These are phyloP conservation scores for Davidsoniella virescens DNA, from an alignment of 2,329 filamentous ascomycete genomes.

Conservation along the genomic window DNA sequence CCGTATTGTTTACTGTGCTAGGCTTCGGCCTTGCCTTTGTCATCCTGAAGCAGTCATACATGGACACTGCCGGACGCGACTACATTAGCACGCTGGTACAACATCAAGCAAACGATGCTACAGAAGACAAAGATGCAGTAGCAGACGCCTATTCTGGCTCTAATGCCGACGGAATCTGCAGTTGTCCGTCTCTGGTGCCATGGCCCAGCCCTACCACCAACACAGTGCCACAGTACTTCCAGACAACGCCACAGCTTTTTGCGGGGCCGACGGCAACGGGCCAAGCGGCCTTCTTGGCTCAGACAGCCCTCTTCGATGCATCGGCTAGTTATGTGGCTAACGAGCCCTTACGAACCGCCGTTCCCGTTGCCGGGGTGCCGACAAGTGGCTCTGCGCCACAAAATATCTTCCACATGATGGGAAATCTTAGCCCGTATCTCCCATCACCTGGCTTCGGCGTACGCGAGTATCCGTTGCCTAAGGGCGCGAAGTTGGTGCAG, in stretches of 20 bases:
- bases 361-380: slow-evolving; percentile 46
- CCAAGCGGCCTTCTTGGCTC: slow-evolving; percentile 50
- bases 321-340: slow-evolving; percentile 47
- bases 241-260: slow-evolving; percentile 43
- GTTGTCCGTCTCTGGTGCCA: no score
- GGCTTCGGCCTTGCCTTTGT: slow-evolving; percentile 23
- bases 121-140: not conserved
- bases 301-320: slow-evolving; percentile 52
- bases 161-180: no score
- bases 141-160: not conserved
- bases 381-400: slow-evolving; percentile 27
- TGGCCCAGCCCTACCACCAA: slow-evolving; percentile 17
- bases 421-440: slow-evolving; percentile 52
- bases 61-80: slow-evolving; percentile 12
- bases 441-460: slow-evolving; percentile 60
- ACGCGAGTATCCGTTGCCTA: slow-evolving; percentile 51
- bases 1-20: slow-evolving; percentile 17
- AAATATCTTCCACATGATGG: slow-evolving; percentile 57
- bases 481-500: slow-evolving; percentile 51
- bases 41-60: slow-evolving; percentile 20
- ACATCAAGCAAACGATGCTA: not conserved
- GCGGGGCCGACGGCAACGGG: slow-evolving; percentile 56
- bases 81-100: slow-evolving; percentile 11
- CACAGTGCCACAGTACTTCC: slow-evolving; percentile 45
- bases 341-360: slow-evolving; percentile 51